Evolutionary conservation across 1,284 basidiomycete genomes (phyloP).

Genomic region (Sanguinoderma infundibulare): DNA sequence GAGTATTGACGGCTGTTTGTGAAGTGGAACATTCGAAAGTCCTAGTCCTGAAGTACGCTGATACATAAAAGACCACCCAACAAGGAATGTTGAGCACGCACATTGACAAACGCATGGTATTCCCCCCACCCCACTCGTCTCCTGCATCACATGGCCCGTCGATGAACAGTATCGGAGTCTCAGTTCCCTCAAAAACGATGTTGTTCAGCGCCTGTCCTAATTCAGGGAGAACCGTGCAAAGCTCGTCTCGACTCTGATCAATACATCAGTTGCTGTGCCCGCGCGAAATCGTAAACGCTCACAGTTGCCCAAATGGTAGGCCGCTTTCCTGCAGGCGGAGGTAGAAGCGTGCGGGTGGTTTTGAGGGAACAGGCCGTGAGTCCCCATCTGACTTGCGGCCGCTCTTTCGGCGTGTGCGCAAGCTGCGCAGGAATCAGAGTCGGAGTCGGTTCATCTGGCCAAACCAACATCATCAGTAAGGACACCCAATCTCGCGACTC

Average conservation of each 20-base stretch:
- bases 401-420: not conserved
- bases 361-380: not conserved
- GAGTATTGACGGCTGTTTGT: not conserved
- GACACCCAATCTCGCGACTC: not conserved
- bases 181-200: constrained; percentile 14
- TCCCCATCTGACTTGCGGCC: not conserved
- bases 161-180: constrained; percentile 25
- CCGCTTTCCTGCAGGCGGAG: not conserved
- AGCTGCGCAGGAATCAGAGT: not conserved
- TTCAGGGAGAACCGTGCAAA: constrained; percentile 20
- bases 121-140: constrained; percentile 25
- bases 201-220: constrained; percentile 9
- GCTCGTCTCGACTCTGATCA: constrained; percentile 24
- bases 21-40: not conserved
- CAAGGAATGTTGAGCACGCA: constrained; percentile 4
- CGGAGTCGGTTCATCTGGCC: not conserved
- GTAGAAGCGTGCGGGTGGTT: no score
- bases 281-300: not conserved
- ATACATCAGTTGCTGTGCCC: not conserved
- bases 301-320: not conserved
- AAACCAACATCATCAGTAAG: not conserved
- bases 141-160: constrained; percentile 10
- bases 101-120: constrained; percentile 20
- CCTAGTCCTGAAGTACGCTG: constrained; percentile 5
- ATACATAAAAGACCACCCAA: not conserved